These are phyloP conservation scores for Aspergillus coremiiformis DNA, from an alignment of 495 filamentous ascomycete genomes.

Conservation along the genomic window DNA sequence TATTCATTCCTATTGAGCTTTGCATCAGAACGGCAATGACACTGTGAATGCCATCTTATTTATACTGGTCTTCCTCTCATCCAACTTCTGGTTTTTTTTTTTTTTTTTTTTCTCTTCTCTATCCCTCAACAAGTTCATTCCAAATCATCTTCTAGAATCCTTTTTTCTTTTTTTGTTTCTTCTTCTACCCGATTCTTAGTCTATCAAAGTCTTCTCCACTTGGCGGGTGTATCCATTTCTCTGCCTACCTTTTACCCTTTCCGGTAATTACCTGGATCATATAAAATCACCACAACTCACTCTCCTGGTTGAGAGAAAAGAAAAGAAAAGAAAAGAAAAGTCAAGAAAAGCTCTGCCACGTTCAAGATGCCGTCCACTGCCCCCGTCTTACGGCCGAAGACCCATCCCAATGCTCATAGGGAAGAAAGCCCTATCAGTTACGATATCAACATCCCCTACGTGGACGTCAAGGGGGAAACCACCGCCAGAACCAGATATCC, in stretches of 20 bases:
- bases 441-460: constrained; percentile 52
- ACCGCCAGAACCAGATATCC: constrained; percentile 46
- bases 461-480: constrained; percentile 34
- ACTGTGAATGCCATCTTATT: constrained; percentile 8
- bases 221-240: background rate
- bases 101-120: constrained; percentile 1
- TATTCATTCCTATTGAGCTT: too few relatives aligned
- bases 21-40: constrained; percentile 10
- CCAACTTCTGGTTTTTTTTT: background rate
- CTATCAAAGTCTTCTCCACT: background rate
- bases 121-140: too few relatives aligned
- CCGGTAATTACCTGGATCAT: too few relatives aligned
- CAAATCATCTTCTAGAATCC: background rate
- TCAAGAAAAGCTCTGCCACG: background rate
- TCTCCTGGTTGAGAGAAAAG: too few relatives aligned
- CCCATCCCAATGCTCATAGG: constrained; percentile 26
- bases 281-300: background rate
- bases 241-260: background rate
- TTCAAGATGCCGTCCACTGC: constrained; percentile 34
- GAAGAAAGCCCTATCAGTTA: constrained; percentile 43
- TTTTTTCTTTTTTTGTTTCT: background rate
- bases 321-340: too few relatives aligned
- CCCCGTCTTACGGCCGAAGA: constrained; percentile 25
- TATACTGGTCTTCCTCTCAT: constrained; percentile 6
- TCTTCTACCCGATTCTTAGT: too few relatives aligned